phyloP scores from a whole-genome alignment of 1,139 yeast genomes.

The Entelexis paramagnoliae region DNA sequence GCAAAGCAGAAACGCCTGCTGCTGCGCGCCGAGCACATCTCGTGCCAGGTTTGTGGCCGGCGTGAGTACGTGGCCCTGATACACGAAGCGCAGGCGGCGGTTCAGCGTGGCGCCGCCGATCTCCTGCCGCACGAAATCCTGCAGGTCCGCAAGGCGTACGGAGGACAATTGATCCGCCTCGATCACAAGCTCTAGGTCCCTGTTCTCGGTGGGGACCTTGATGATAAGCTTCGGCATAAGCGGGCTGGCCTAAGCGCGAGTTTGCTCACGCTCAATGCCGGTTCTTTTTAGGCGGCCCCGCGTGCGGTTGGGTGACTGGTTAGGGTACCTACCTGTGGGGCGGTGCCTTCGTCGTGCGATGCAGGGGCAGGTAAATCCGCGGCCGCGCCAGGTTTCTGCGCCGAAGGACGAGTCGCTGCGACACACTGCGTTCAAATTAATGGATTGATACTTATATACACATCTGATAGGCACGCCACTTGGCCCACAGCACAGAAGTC shows the following conservation, averaged over 20 bases:
- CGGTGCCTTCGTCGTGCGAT: no score
- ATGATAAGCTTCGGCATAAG: neutral
- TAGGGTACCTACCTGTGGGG: no score
- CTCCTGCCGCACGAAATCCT: conserved; percentile 1
- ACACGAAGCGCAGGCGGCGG: conserved; percentile 4
- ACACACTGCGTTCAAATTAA: neutral
- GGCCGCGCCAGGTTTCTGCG: no score
- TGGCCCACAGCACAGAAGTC: neutral
- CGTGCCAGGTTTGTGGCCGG: neutral
- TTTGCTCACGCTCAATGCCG: no score
- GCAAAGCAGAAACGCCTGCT: conserved; percentile 1
- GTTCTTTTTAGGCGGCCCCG: no score
- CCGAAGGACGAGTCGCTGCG: neutral
- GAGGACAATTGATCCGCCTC: neutral
- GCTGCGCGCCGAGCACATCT: neutral
- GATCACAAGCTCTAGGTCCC: neutral
- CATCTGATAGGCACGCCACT: neutral
- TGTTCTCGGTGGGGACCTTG: conserved; percentile 3
- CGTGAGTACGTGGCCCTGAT: conserved; percentile 1
- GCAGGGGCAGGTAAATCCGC: no score
- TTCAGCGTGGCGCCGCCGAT: conserved; percentile 6
- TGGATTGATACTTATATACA: neutral
- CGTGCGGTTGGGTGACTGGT: no score
- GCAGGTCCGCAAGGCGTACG: neutral
- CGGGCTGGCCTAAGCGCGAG: neutral